phyloP scores from a whole-genome alignment of 2,329 filamentous ascomycete species.

The Geosmithia flava region DNA sequence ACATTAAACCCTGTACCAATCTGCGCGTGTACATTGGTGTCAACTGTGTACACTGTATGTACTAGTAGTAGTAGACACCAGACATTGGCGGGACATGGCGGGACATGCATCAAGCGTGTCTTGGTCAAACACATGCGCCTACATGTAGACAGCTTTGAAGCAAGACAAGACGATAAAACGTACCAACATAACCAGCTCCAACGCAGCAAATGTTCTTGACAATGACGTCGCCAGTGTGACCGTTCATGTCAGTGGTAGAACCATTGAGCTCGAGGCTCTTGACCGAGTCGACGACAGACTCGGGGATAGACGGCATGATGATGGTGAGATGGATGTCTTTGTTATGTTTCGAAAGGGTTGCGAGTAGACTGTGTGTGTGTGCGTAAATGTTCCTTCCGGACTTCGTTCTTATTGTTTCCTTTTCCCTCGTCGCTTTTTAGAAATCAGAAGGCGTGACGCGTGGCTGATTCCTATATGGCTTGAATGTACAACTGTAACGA shows the following conservation, averaged over 20 bases:
- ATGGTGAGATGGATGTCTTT: neutral
- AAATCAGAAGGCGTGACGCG: too few relatives aligned
- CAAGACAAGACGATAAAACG: constrained; percentile 22
- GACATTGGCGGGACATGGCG: too few relatives aligned
- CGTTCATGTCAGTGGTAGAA: constrained; percentile 15
- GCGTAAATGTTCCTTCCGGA: too few relatives aligned
- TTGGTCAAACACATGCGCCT: too few relatives aligned
- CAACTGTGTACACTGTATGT: neutral
- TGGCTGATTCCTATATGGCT: too few relatives aligned
- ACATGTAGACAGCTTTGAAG: too few relatives aligned
- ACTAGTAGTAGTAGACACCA: too few relatives aligned
- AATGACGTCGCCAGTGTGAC: constrained; percentile 13
- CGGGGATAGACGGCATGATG: constrained; percentile 10
- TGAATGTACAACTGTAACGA: neutral
- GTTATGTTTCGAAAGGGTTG: neutral
- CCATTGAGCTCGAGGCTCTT: constrained; percentile 19
- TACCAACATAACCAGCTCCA: constrained; percentile 66
- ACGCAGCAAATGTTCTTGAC: constrained; percentile 58
- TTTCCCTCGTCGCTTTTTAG: neutral
- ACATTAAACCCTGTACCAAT: neutral
- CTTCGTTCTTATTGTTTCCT: too few relatives aligned
- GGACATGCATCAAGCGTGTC: too few relatives aligned
- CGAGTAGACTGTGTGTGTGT: too few relatives aligned
- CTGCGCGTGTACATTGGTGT: neutral
- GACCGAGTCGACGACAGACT: constrained; percentile 14